Evolutionary conservation across 1,139 yeast species (phyloP), one percentile per base, ranked within the genome.

Genomic region (Geotrichum phurueaensis): DNA sequence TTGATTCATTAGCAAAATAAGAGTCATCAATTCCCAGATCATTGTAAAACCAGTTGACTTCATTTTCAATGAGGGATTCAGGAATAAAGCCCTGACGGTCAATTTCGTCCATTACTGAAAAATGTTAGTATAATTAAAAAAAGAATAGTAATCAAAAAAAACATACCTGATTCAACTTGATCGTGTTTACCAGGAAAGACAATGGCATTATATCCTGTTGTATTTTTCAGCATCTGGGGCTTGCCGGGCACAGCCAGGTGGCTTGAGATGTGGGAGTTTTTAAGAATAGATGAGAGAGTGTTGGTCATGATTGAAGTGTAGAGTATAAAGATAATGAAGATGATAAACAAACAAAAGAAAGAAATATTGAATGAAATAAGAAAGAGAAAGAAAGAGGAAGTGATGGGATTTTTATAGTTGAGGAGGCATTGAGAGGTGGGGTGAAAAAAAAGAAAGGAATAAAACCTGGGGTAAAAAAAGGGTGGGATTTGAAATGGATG

Each of bases 81-180:
- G 98, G 99, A 63, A 94, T 88, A 70, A 92, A 89, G 0, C 97
- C 97, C 56, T 87, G 84, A 63, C 83, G 80, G 72, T 90, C 97
- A 64, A 94, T 78, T 57, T 85, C 81, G 71, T 90, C 96, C 75
- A 90, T 83, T 51, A 94, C 97, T 66, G 53, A n/a, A 48, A 36
- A n/a, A 15, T n/a, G 20, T 39, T 39, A 39, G 47, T 5, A 39
- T n/a, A 6, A n/a, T n/a, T n/a, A 4, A 4, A 13, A n/a, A 39
- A n/a, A 39, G 9, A 39, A n/a, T 1, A 39, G 31, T 10, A 27
- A 6, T 27, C 2, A 10, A 39, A n/a, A n/a, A 18, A n/a, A 15
- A 62, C 73, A 50, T 63, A 68, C 72, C 77, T 60, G 83, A 81
- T 64, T 86, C 94, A 72, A 86, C 81, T 73, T 94, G 98, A 62